These are phyloP conservation scores for Cucurbita ficifolia DNA, from an alignment of 306 rosid species.

Conservation along the genomic window DNA sequence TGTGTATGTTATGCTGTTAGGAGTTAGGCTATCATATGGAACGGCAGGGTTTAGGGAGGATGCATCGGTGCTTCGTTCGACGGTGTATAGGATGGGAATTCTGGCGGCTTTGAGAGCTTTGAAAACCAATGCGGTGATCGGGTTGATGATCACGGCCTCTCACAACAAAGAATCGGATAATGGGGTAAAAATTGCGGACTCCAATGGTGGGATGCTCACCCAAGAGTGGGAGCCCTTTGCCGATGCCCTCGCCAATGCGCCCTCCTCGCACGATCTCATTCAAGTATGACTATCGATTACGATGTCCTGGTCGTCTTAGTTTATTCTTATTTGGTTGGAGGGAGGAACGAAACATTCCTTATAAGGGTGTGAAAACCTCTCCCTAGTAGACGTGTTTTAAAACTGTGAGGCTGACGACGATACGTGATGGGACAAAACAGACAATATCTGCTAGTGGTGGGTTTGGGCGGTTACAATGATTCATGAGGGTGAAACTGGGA, in stretches of 20 bases:
- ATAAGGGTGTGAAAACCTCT: too few species aligned
- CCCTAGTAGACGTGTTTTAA: too few species aligned
- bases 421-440: too few species aligned
- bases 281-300: constrained; percentile 8
- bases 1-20: constrained; percentile 12
- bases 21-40: constrained; percentile 59
- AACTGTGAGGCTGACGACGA: too few species aligned
- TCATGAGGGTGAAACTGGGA: background rate
- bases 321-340: background rate
- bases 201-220: constrained; percentile 71
- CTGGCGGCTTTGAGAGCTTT: constrained; percentile 69
- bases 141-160: constrained; percentile 81
- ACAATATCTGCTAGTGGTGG: too few species aligned
- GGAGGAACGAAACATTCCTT: too few species aligned
- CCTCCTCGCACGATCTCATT: constrained; percentile 43
- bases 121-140: constrained; percentile 41
- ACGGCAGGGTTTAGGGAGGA: constrained; percentile 82
- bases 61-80: constrained; percentile 51
- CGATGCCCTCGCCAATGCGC: constrained; percentile 54
- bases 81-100: constrained; percentile 55
- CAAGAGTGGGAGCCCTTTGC: constrained; percentile 93
- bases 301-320: background rate
- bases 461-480: background rate
- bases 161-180: constrained; percentile 72
- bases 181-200: constrained; percentile 86